Base-by-base conservation (phyloP, 2,329 filamentous ascomycete species). In the Paracoccidioides lutzii region DNA sequence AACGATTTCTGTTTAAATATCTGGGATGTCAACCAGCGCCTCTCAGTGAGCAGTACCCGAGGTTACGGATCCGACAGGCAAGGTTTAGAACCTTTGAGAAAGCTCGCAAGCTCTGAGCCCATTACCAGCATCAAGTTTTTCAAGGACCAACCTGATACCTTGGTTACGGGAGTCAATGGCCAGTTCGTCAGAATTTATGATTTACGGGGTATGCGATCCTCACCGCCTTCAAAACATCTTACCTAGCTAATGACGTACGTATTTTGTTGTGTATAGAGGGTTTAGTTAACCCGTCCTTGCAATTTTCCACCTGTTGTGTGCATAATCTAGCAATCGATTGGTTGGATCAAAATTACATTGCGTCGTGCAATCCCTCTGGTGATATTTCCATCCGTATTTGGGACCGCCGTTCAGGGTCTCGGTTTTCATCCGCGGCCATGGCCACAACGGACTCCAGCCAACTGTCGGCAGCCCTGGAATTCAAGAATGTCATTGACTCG, bases 71-170 rank as follows among this genome's bases (percentile, higher is more conserved):
- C 56, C 15, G 61, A 62, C 49, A 64, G 63, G 55, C 61, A 63
- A 5, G 60, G 62, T 28, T 67, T 72, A 33, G 75, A 77, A 61
- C 81, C 82, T 2, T 71, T 81, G 58, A 74, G 77, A 61, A 81
- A 81, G 60, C 66, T 84, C 35, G 81, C 81, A 35, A 81, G 78
- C 59, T 81, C 80, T 14, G 75, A 85, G 62, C 76, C 78, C 3
- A 81, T 84, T 45, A 81, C 79, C 1, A 84, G 81, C 65, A 78
- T 84, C 60, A 81, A 83, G 59, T 85, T 84, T 67, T 83, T 83
- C 60, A 70, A 74, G 30, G 72, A 75, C 52, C 78, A 82, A 60
- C 81, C 81, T 41, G 78, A 82, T 60, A 77, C 78, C n/a, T 65
- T 85, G 35, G 75, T 84, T 30, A 76, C 81, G 32, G 81, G 80